These are phyloP conservation scores for Mucor ambiguus DNA, from an alignment of 371 early-diverging fungal species.

Conservation along the genomic window DNA sequence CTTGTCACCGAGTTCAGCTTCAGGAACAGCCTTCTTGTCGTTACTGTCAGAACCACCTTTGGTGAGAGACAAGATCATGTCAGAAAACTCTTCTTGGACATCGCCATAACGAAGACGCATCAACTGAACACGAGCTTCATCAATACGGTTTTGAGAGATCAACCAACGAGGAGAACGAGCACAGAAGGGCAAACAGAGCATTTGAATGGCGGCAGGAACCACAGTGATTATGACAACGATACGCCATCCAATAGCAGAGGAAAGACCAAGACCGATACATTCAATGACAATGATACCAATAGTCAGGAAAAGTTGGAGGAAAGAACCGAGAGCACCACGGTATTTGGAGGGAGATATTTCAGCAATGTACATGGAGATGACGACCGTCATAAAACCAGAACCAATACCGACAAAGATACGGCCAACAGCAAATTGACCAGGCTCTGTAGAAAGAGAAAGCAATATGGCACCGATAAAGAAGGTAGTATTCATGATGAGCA, in stretches of 20 bases:
- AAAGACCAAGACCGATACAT: conserved; percentile 59
- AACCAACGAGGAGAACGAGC: conserved; percentile 80
- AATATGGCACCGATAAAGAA: conserved; percentile 72
- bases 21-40: conserved; percentile 11
- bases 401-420: conserved; percentile 86
- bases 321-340: conserved; percentile 73
- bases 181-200: conserved; percentile 69
- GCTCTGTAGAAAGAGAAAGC: conserved; percentile 58
- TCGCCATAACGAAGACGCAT: conserved; percentile 63
- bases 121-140: conserved; percentile 63
- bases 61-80: conserved; percentile 53
- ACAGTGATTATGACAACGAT: conserved; percentile 62
- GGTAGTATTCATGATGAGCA: conserved; percentile 65
- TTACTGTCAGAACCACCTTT: conserved; percentile 19
- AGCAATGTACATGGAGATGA: conserved; percentile 80
- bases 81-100: conserved; percentile 62
- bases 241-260: conserved; percentile 69
- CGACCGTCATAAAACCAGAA: conserved; percentile 79
- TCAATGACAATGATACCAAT: conserved; percentile 75
- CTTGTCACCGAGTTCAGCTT: conserved; percentile 12
- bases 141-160: conserved; percentile 56
- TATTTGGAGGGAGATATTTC: conserved; percentile 76
- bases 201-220: conserved; percentile 69
- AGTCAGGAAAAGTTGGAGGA: conserved; percentile 82
- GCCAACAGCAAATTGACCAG: conserved; percentile 73